Evolutionary conservation across 1,284 basidiomycete genomes (phyloP).

Genomic region (Polyporus tsugae): DNA sequence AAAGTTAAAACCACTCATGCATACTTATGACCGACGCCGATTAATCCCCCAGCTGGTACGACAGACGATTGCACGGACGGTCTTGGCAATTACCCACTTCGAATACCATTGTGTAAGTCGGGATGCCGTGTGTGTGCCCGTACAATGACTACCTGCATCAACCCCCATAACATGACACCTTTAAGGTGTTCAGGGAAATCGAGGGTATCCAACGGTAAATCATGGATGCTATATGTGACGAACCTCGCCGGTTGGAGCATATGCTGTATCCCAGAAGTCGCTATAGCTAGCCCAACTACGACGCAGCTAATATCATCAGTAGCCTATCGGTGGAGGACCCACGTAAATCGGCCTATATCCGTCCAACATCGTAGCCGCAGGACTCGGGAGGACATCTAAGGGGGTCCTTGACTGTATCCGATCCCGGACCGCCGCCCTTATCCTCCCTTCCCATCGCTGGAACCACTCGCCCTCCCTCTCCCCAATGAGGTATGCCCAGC

Average conservation of each 20-base stretch:
- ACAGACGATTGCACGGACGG: no score
- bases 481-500: conserved; percentile 55
- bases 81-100: no score
- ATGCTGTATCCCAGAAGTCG: neutral
- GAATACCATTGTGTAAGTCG: no score
- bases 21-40: no score
- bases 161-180: no score
- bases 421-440: conserved; percentile 46
- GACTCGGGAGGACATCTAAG: conserved; percentile 29
- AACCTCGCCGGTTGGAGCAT: neutral
- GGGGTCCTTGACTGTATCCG: conserved; percentile 40
- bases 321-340: conserved; percentile 1
- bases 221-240: neutral
- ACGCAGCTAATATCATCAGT: neutral
- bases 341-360: conserved; percentile 39
- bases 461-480: conserved; percentile 81
- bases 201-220: no score
- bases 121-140: no score
- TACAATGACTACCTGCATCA: no score
- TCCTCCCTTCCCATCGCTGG: conserved; percentile 74
- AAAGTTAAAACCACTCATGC: no score
- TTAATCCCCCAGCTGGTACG: no score
- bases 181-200: no score
- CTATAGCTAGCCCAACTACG: neutral
- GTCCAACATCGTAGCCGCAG: conserved; percentile 38